Evolutionary conservation across 2,329 filamentous ascomycete species (phyloP).

Genomic region (Fusarium hainanense): DNA sequence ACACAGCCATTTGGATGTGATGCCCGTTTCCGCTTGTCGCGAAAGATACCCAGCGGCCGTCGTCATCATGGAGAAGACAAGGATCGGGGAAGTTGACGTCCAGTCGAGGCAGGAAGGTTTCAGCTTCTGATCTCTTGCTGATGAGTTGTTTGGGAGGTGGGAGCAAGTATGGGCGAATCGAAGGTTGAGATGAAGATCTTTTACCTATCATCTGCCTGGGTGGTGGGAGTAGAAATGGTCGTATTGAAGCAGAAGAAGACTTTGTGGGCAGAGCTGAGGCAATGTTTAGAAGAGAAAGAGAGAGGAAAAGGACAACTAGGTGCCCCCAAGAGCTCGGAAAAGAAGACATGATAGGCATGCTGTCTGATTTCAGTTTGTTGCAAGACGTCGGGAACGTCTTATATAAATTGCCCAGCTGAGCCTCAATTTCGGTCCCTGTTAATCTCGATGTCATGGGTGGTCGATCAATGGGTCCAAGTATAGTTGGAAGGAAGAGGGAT

Average conservation of each 20-base stretch:
- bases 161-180: slow-evolving; percentile 12
- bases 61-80: slow-evolving; percentile 58
- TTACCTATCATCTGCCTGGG: neutral
- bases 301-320: slow-evolving; percentile 5
- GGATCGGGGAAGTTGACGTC: slow-evolving; percentile 65
- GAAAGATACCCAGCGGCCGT: slow-evolving; percentile 68
- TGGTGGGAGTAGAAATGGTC: slow-evolving; percentile 6
- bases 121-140: slow-evolving; percentile 22
- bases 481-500: slow-evolving; percentile 19
- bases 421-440: slow-evolving; percentile 36
- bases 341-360: slow-evolving; percentile 22
- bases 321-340: slow-evolving; percentile 16
- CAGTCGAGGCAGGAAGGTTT: slow-evolving; percentile 30
- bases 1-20: slow-evolving; percentile 65
- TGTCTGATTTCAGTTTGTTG: neutral
- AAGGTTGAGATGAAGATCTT: neutral
- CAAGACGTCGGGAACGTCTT: neutral
- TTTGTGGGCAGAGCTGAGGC: slow-evolving; percentile 17
- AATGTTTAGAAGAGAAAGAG: slow-evolving; percentile 13
- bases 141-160: slow-evolving; percentile 18
- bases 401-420: slow-evolving; percentile 31
- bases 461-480: slow-evolving; percentile 32
- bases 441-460: slow-evolving; percentile 38
- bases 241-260: neutral
- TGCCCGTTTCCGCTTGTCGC: slow-evolving; percentile 63